phyloP scores from a whole-genome alignment of 257 asterid genomes.

The Penstemon eatonii region DNA sequence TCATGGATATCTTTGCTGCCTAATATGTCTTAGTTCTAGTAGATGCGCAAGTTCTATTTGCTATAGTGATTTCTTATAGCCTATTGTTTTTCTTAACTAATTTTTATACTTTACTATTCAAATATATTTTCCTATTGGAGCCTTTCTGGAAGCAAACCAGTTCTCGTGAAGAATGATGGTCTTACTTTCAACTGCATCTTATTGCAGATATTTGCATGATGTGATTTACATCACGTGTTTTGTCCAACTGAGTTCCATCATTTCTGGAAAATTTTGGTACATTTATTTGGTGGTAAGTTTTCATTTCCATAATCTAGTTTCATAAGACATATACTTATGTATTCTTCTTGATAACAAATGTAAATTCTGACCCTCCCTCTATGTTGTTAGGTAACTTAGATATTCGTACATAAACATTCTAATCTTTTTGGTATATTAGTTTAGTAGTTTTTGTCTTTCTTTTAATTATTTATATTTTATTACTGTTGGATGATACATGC shows the following conservation, averaged over 20 bases:
- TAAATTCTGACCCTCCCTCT: background rate
- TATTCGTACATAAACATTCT: background rate
- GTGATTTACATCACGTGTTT: constrained; percentile 88
- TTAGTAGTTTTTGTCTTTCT: background rate
- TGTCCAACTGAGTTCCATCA: constrained; percentile 79
- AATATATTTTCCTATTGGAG: background rate
- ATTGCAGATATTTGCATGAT: constrained; percentile 86
- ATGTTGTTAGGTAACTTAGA: background rate
- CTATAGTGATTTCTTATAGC: background rate
- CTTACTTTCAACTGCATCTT: constrained; percentile 13
- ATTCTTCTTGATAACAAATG: background rate
- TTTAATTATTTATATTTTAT: background rate
- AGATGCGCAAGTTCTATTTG: background rate
- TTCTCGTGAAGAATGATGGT: constrained; percentile 2
- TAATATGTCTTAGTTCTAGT: constrained; percentile 2
- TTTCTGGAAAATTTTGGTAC: constrained; percentile 88
- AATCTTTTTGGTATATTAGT: background rate
- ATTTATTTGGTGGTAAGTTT: constrained; percentile 80
- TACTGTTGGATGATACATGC: background rate
- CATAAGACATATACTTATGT: background rate
- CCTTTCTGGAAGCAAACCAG: constrained; percentile 4
- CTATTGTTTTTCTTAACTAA: background rate
- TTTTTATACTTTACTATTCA: background rate
- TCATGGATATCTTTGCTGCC: background rate
- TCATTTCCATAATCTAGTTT: background rate